These are phyloP conservation scores for Orobanche coerulescens DNA, from an alignment of 257 asterid species.

Conservation along the genomic window DNA sequence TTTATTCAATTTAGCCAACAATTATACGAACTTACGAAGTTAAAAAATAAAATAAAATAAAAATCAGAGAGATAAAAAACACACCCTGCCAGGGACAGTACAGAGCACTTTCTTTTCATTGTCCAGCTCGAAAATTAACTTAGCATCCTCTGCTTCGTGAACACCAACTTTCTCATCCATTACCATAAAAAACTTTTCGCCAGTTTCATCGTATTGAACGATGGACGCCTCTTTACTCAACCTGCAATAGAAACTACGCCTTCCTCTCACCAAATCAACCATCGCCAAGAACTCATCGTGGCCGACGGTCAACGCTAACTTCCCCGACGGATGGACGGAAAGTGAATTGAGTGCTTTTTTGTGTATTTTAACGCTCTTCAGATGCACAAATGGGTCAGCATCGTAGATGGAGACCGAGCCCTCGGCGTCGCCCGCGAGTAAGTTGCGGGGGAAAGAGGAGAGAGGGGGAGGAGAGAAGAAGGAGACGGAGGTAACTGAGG, in stretches of 20 bases:
- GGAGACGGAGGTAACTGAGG: constrained; percentile 69
- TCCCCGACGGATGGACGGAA: constrained; percentile 79
- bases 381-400: constrained; percentile 77
- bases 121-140: constrained; percentile 44
- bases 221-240: constrained; percentile 66
- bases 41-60: background rate
- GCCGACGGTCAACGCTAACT: constrained; percentile 71
- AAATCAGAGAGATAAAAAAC: background rate
- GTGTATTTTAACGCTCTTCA: constrained; percentile 66
- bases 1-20: too few relatives aligned
- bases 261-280: constrained; percentile 83
- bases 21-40: too few relatives aligned
- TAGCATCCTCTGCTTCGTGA: constrained; percentile 81
- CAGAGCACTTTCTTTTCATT: constrained; percentile 63
- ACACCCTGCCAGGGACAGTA: constrained; percentile 55
- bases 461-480: constrained; percentile 63
- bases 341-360: constrained; percentile 57
- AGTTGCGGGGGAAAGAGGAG: constrained; percentile 66
- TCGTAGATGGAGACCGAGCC: constrained; percentile 72
- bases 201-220: constrained; percentile 45
- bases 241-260: constrained; percentile 68
- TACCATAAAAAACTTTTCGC: constrained; percentile 63
- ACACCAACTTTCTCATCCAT: constrained; percentile 57
- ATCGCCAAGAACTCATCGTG: constrained; percentile 79
- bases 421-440: constrained; percentile 59